phyloP scores from a whole-genome alignment of 768 basidiomycete genomes.

The Omphalotus guepiniiformis region DNA sequence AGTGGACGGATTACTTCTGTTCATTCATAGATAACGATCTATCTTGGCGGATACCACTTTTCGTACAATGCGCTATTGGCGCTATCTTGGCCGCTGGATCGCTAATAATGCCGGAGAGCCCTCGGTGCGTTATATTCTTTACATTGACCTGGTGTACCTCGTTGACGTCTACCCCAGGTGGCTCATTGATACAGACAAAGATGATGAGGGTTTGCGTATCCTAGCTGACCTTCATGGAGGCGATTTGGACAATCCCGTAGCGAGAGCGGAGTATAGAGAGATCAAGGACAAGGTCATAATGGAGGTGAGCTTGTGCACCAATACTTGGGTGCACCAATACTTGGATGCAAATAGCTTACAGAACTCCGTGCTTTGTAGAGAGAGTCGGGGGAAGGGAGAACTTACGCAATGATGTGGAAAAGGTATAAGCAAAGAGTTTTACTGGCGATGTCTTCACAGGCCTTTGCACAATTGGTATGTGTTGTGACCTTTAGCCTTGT shows the following conservation, averaged over 20 bases:
- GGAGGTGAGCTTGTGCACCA: conserved; percentile 44
- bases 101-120: conserved; percentile 85
- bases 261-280: conserved; percentile 79
- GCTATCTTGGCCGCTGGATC: conserved; percentile 73
- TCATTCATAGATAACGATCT: conserved; percentile 82
- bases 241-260: conserved; percentile 59
- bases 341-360: neutral
- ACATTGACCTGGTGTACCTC: conserved; percentile 22
- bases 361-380: conserved; percentile 57
- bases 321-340: neutral
- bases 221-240: conserved; percentile 89
- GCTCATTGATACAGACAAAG: conserved; percentile 84
- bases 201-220: conserved; percentile 81
- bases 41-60: conserved; percentile 90
- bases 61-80: conserved; percentile 87
- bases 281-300: conserved; percentile 77
- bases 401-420: conserved; percentile 81
- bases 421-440: conserved; percentile 83
- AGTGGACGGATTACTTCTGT: conserved; percentile 96
- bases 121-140: conserved; percentile 45
- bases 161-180: conserved; percentile 44
- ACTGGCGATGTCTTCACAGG: conserved; percentile 93
- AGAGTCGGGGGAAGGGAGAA: conserved; percentile 67
- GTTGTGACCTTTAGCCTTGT: conserved; percentile 1
- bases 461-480: conserved; percentile 89